Conservation (phyloP, 345 rosid genomes). For the Viola odorata region DNA sequence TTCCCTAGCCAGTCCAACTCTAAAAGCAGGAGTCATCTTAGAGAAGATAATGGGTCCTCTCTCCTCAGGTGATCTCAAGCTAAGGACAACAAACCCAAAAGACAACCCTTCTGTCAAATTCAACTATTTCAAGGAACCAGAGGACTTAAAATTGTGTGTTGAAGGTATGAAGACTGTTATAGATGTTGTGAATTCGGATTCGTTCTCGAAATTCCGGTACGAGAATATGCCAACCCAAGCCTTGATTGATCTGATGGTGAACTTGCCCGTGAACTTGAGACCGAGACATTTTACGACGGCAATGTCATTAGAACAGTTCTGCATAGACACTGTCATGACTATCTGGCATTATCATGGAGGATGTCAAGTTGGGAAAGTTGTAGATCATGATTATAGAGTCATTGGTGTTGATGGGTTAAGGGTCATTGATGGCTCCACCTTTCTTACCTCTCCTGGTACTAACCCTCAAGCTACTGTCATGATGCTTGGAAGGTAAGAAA, state of each 20-base stretch:
- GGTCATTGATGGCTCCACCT: conserved; percentile 80
- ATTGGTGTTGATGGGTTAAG: conserved; percentile 52
- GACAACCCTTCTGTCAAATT: conserved; percentile 66
- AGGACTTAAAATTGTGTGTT: conserved; percentile 54
- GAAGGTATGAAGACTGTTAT: conserved; percentile 46
- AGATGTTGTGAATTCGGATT: conserved; percentile 41
- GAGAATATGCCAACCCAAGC: conserved; percentile 24
- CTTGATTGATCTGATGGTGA: conserved; percentile 32
- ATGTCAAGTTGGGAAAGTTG: conserved; percentile 69
- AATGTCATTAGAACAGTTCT: conserved; percentile 51
- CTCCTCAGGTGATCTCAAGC: conserved; percentile 58
- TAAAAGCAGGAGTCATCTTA: conserved; percentile 41
- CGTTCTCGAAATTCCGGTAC: conserved; percentile 51
- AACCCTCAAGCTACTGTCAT: conserved; percentile 96
- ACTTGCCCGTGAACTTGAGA: conserved; percentile 53
- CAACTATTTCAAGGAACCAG: conserved; percentile 65
- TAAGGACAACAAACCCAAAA: conserved; percentile 36
- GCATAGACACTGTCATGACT: conserved; percentile 78
- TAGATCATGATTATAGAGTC: conserved; percentile 63
- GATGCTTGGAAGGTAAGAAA: conserved; percentile 93
- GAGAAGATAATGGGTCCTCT: conserved; percentile 53
- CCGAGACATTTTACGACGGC: conserved; percentile 36
- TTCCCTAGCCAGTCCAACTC: conserved; percentile 29
- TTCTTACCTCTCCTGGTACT: conserved; percentile 71
- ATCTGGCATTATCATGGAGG: conserved; percentile 98